Evolutionary conservation across 2,329 filamentous ascomycete species (phyloP), one percentile per base, ranked within the genome.

Genomic region (Davidsoniella eucalypti): DNA sequence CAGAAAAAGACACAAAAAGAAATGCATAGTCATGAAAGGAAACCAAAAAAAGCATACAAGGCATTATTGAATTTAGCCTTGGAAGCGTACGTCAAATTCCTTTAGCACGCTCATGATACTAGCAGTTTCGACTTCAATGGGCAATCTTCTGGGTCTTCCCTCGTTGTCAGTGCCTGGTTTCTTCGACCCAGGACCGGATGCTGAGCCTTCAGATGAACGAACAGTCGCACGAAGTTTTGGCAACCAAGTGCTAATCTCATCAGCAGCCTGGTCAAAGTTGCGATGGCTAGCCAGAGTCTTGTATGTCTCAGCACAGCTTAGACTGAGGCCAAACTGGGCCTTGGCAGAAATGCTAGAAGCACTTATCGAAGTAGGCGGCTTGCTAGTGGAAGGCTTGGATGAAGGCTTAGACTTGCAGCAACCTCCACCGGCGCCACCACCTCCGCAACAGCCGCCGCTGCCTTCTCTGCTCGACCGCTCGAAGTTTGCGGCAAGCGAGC

Each of bases 61-160:
- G 21, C 42, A 39, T 25, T 10, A 25, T n/a, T 16, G 37, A 14
- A 36, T 38, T 25, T 50, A 44, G 9, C 52, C 52, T 37, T 53
- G 78, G 61, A 88, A 88, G 49, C 84, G 69, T 46, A 85, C 72
- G 58, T 88, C 84, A 64, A 88, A 88, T 55, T 84, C 80, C 63
- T 84, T 84, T 53, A 88, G 65, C n/a, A 87, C 84, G 40, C 81
- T 82, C 84, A 88, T 87, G 50, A 88, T 86, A 62, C 83, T 87
- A 0, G 84, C 84, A 5, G 84, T 82, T 64, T 88, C 84, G 14
- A 88, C 82, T 61, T 88, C 84, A 58, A 87, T 78, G 1, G 83
- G 78, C 40, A 73, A 72, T 50, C 68, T 68, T 54, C 66, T 64
- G 3, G 49, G 47, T 4, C 29, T 9, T 12, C 29, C 29, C 1